Evolutionary conservation across 192 early-diverging fungal genomes (phyloP), one percentile per base, ranked within the genome.

Genomic region (Kappamyces sp.): DNA sequence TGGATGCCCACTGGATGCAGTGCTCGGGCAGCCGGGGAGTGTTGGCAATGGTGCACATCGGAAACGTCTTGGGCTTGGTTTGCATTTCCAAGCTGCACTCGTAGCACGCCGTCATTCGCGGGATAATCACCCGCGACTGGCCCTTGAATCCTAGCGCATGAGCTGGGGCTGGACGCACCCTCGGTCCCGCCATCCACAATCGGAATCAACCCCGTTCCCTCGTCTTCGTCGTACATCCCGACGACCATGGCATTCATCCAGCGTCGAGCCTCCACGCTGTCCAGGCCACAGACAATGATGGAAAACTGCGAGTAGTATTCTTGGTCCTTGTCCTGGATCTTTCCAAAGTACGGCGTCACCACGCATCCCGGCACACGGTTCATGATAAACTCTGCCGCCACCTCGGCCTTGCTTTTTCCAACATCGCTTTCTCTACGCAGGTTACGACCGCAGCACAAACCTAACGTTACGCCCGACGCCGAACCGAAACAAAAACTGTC

Each of bases 1-100:
- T 76, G 22, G 87, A 91, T 3, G 96, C 96, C 86, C 88, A 98
- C 60, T 96, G 91, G 57, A 98, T 94, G 68, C 96, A 98, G 69
- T 98, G 96, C 64, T 98, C 96, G 2, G 96, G 96, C 33, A 98
- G 68, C 3, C 96, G 83, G 4, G 96, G 96, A 15, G 96, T 96
- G 62, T 98, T 96, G 38, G 96, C 93, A 65, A 98, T 98, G 2
- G 96, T 98, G 69, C 96, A 98, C 30, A 98, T 92, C 0, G 95
- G 95, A 50, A 88, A 98, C 0, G 88, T 88, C 3, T 78, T 85
- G 36, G 86, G 90, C 59, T 93, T 89, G 57, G 86, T 88, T 43
- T 91, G 82, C 87, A 98, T 86, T 53, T 90, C 88, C 45, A 98
- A 72, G 0, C 91, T 91, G 65, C 95, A 98, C 69, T 98, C 95